Base-by-base conservation (phyloP, 208 protist species). In the Polymyxa betae region DNA sequence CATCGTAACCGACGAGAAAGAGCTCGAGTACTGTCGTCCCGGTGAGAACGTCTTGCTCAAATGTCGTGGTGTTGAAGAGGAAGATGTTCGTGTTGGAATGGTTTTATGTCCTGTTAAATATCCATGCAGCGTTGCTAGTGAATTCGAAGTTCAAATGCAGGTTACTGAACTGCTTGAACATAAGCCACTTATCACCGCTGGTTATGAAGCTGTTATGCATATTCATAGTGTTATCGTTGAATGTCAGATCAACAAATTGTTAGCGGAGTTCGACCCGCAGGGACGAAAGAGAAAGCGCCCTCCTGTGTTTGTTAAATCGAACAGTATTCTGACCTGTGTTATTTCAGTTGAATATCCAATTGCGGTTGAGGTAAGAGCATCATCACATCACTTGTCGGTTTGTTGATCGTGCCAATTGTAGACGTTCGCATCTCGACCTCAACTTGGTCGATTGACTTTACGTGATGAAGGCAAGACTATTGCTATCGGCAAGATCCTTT, bases 381-480 rank as follows among this genome's bases (percentile, higher is more conserved):
- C 12, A 29, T 5, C 24, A 29, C 49, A 29, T 29, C 24, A 5
- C 24, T 60, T 29, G 49, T 60, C 12, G 49, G 12, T 29, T 60
- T 60, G 5, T 24, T 60, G 12, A 60, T 60, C 89, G 40, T 78
- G 92, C 16, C 92, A 91, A 54, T 24, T 91, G 35, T 89, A 93
- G 49, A 88, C 89, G 0, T 93, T 93, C 46, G 82, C 91, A 12
- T 0, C 38, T 40, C 91, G 90, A 87, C 68, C 90, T 38, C 92
- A 92, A 46, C 87, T 92, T 41, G 93, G 93, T 54, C 77, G 93
- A 32, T 94, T 94, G 45, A 93, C 92, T 32, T 89, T 94, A 38
- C 77, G 93, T 35, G 89, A 94, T 88, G 93, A 94, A 77, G 92
- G 93, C 16, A 92, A 91, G 43, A 94, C 93, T 38, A 94, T 94